Evolutionary conservation across 1,284 basidiomycete species (phyloP), one percentile per base, ranked within the genome.

Genomic region (Ganoderma leucocontextum): DNA sequence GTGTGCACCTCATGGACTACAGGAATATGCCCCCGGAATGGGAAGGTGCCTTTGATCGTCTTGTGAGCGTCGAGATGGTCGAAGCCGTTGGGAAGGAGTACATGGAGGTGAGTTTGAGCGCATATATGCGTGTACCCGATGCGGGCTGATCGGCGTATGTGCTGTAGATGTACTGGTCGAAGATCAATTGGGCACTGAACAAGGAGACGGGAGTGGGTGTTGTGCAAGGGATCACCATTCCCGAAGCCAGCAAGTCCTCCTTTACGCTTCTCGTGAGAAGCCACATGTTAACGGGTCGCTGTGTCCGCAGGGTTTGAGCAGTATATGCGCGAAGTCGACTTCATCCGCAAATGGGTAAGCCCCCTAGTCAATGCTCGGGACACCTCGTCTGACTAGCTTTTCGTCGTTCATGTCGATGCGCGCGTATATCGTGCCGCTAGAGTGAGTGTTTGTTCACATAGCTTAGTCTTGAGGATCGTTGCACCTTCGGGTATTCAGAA

Each of bases 11-110:
- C 38, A 87, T 95, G 85, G 93, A 95, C 76, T 95, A 94, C 76
- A 81, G 87, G 22, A 80, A 83, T 62, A 87, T 93, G 83, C 91
- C 91, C 1, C 64, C 78, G 0, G 85, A 86, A 41, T 94, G 91
- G 91, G 80, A 85, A 67, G 85, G 86, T 33, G 72, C 78, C 9
- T 94, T 95, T 76, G 92, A 94, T 76, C 80, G 92, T 3, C 83
- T 95, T 13, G 84, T 95, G 25, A 91, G 90, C 69, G 84, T 94
- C 52, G 93, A 94, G 81, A 94, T 95, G 92, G 86, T 95, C 15
- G 93, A 95, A 78, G 89, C 89, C 0, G 92, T 95, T 9, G 93
- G 93, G 4, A 78, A 82, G 66, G 90, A 91, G 73, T 93, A 87
- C 75, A 75, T 93, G 69, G 83, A 86, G 62, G 84, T 81, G 62